phyloP scores from a whole-genome alignment of 257 asterid species.

The Solanum chilense region DNA sequence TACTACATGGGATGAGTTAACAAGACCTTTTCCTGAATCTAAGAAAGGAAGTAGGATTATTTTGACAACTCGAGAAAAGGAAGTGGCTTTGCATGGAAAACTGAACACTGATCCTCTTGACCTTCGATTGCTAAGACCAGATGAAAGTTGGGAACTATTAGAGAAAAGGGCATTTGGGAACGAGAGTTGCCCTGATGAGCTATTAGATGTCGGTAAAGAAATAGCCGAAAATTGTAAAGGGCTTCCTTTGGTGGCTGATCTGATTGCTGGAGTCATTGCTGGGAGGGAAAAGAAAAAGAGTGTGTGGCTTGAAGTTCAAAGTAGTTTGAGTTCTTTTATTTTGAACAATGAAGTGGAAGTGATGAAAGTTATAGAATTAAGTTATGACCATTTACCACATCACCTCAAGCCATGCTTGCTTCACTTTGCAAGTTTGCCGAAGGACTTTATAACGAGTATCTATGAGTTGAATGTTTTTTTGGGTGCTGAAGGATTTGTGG shows the following conservation, averaged over 20 bases:
- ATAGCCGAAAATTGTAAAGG: conserved; percentile 11
- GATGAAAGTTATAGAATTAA: conserved; percentile 4
- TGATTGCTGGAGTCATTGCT: conserved; percentile 10
- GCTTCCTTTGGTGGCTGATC: conserved; percentile 10
- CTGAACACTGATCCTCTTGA: not conserved
- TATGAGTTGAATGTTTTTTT: not conserved
- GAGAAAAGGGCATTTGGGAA: not conserved
- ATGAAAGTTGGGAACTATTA: conserved; percentile 9
- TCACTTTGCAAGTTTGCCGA: conserved; percentile 1
- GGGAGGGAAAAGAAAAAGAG: not conserved
- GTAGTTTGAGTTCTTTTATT: not conserved
- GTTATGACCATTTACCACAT: conserved; percentile 12
- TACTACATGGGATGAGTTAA: conserved; percentile 2
- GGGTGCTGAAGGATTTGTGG: conserved; percentile 18
- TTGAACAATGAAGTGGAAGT: not conserved
- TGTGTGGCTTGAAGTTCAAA: conserved; percentile 1
- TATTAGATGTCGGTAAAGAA: not conserved
- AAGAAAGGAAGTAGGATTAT: not conserved
- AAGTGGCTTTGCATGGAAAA: not conserved
- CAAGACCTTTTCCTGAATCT: not conserved
- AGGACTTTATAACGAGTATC: not conserved
- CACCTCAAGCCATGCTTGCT: conserved; percentile 18
- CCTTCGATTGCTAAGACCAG: not conserved
- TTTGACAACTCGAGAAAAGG: not conserved
- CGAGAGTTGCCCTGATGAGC: conserved; percentile 1